These are phyloP conservation scores for Trichoderma sp. DNA, from an alignment of 2,329 filamentous ascomycete species.

Conservation along the genomic window DNA sequence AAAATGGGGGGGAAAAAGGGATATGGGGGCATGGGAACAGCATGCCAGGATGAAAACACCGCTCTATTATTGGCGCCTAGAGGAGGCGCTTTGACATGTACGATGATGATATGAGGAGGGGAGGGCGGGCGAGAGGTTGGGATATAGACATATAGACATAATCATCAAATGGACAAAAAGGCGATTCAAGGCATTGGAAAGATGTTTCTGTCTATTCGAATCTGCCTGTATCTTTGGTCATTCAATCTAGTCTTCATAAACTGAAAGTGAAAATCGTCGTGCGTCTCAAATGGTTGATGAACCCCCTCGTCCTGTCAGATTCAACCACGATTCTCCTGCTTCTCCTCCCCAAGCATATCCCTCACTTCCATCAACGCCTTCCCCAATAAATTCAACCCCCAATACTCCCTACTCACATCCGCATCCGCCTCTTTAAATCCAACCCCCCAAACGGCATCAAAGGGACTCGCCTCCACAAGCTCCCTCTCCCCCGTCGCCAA, in stretches of 20 bases:
- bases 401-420: conserved; percentile 44
- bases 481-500: conserved; percentile 58
- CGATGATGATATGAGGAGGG: conserved; percentile 12
- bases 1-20: conserved; percentile 3
- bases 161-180: conserved; percentile 17
- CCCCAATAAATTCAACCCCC: conserved; percentile 66
- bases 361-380: conserved; percentile 61
- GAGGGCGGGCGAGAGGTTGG: conserved; percentile 12
- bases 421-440: conserved; percentile 56
- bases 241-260: not conserved
- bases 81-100: conserved; percentile 17
- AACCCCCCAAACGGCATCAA: conserved; percentile 65
- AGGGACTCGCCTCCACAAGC: conserved; percentile 61
- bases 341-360: conserved; percentile 41
- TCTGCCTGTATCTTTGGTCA: not conserved
- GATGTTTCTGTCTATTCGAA: not conserved
- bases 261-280: not conserved
- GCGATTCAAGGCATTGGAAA: not conserved
- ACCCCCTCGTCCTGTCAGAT: not conserved
- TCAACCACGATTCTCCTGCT: conserved; percentile 33
- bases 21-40: conserved; percentile 27
- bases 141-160: conserved; percentile 25
- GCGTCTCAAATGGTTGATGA: not conserved
- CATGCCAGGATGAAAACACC: conserved; percentile 32
- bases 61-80: conserved; percentile 32